phyloP scores from a whole-genome alignment of 345 rosid species.

The Eucalyptus pauciflora region DNA sequence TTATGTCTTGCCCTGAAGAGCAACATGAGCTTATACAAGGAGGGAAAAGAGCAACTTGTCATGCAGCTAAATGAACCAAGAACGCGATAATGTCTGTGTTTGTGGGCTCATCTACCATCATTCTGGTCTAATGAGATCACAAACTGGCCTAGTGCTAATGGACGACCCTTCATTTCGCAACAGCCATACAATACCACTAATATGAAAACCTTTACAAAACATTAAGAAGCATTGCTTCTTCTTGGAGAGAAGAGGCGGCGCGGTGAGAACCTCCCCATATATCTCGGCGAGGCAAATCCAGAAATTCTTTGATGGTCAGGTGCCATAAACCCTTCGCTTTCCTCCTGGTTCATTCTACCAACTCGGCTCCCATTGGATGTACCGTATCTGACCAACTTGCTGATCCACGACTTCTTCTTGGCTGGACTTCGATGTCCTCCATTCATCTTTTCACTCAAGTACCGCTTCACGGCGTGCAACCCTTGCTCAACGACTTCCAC shows the following conservation, averaged over 20 bases:
- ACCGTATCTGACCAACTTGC: constrained; percentile 48
- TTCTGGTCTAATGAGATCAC: not conserved
- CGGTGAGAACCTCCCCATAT: constrained; percentile 56
- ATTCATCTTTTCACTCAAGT: constrained; percentile 54
- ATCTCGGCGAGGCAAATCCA: not conserved
- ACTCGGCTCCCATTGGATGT: constrained; percentile 30
- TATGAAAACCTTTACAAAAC: not conserved
- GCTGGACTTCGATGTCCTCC: constrained; percentile 7
- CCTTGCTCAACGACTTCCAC: constrained; percentile 58
- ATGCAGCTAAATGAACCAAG: not conserved
- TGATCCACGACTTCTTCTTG: constrained; percentile 59
- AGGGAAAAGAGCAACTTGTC: not conserved
- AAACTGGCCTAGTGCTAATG: not conserved
- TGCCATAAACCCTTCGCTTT: constrained; percentile 25
- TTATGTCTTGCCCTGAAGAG: not conserved
- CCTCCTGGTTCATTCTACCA: constrained; percentile 2
- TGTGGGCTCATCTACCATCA: not conserved
- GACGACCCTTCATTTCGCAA: not conserved
- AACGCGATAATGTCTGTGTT: not conserved
- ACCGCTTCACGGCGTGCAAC: constrained; percentile 47
- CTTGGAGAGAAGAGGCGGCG: constrained; percentile 53
- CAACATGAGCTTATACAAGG: not conserved
- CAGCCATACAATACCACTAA: not conserved
- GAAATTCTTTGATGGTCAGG: constrained; percentile 23
- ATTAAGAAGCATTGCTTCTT: not conserved